Conservation (phyloP, 176 grass and related monocot species). For the Aegilops speltoides region DNA sequence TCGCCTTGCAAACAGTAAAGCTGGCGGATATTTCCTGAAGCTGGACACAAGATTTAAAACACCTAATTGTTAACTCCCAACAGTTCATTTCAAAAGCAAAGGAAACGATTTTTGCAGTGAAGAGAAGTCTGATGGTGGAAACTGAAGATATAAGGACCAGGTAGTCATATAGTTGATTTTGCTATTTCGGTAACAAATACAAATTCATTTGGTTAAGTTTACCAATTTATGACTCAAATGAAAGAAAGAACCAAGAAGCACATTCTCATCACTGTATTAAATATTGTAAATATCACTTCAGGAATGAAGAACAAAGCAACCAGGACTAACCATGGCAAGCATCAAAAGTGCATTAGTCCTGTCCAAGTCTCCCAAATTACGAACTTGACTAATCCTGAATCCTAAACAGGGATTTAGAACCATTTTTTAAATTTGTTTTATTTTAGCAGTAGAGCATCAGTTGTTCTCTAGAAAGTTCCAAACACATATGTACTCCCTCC, state of each 20-base stretch:
- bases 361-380: neutral
- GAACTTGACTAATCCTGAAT: neutral
- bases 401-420: neutral
- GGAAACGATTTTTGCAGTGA: neutral
- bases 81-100: slow-evolving; percentile 8
- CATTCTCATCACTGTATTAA: neutral
- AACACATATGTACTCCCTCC: neutral
- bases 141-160: slow-evolving; percentile 1
- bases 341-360: neutral
- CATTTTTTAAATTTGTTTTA: neutral
- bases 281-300: neutral
- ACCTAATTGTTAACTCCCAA: neutral
- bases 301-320: neutral
- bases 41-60: slow-evolving; percentile 36
- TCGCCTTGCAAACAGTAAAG: slow-evolving; percentile 67
- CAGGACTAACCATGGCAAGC: neutral
- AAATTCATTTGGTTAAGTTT: neutral
- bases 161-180: neutral
- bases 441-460: neutral
- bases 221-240: neutral
- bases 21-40: slow-evolving; percentile 91
- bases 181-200: neutral
- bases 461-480: neutral
- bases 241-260: neutral
- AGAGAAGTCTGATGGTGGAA: neutral